Base-by-base conservation (phyloP, 495 filamentous ascomycete species). In the Cercophora sp. region DNA sequence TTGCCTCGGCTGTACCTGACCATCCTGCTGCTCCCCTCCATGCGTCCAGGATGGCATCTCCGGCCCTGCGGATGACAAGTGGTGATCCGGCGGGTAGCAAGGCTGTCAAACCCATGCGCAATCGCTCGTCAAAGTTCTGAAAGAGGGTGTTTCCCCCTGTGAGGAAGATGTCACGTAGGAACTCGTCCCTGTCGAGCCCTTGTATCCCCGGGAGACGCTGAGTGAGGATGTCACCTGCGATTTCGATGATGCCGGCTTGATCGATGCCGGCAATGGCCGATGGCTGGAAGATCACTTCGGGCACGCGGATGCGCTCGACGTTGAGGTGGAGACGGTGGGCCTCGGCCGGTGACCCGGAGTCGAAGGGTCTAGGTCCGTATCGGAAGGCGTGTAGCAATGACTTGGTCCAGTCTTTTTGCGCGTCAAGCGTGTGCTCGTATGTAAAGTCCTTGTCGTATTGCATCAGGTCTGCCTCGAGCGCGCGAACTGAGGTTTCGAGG, bases 101-200 rank as follows among this genome's bases (percentile, higher is more conserved):
- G 10, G 84, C 81, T 15, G 77, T 77, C 39, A 97, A 69, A 23
- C 91, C 92, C 25, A 74, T 78, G 27, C 77, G 72, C 55, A 98
- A 71, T 19, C 93, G 75, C 48, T 95, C 87, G 48, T 96, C 89
- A 57, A 97, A 98, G 44, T 85, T 85, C 44, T 81, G 65, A 63
- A 96, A 96, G 37, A 93, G 68, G 1, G 87, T 88, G 62, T 92
- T 91, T n/a, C 93, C 93, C 26, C 93, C 93, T 0, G 93, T 97
- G 6, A 97, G 64, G 71, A 98, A 98, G 15, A 98, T 79, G 61
- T 97, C 92, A 51, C 79, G 84, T 11, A 95, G 72, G 5, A 96
- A 77, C 8, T 78, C 79, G 24, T 82, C 73, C 32, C 81, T 77
- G 44, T 83, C 78, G 2, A 74, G 65, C 0, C 78, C 70, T 15